These are phyloP conservation scores for Fibroporia radiculosa DNA, from an alignment of 768 basidiomycete genomes.

Conservation along the genomic window DNA sequence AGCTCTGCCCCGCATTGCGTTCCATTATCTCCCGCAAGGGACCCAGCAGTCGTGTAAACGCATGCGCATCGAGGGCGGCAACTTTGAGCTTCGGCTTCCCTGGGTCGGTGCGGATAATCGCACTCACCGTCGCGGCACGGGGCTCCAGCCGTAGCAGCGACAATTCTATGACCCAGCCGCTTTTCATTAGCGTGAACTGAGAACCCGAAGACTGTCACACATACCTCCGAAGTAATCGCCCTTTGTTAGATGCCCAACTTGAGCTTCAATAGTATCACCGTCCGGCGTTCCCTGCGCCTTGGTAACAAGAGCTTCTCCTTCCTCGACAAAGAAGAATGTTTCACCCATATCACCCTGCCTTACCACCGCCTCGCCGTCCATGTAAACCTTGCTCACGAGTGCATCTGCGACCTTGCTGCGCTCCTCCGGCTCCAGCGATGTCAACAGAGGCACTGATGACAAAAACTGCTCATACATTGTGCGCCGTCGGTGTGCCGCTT, in stretches of 20 bases:
- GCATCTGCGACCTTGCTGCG: conserved; percentile 97
- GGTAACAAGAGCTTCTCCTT: conserved; percentile 82
- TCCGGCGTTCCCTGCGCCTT: conserved; percentile 59
- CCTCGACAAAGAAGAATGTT: conserved; percentile 96
- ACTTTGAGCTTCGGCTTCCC: conserved; percentile 72
- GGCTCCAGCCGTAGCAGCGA: conserved; percentile 84
- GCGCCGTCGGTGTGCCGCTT: conserved; percentile 81
- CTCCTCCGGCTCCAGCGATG: conserved; percentile 80
- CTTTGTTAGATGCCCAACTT: conserved; percentile 71
- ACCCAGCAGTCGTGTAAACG: conserved; percentile 90
- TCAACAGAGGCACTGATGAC: conserved; percentile 80
- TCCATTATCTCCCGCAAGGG: conserved; percentile 92
- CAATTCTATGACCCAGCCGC: conserved; percentile 51
- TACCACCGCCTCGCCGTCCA: conserved; percentile 83
- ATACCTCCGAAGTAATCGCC: conserved; percentile 98
- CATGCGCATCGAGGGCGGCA: conserved; percentile 85
- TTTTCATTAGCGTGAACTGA: conserved; percentile 2
- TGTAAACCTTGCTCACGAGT: conserved; percentile 73
- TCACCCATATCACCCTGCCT: conserved; percentile 92
- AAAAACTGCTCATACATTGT: conserved; percentile 98
- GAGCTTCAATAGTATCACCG: conserved; percentile 52
- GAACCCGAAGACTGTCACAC: conserved; percentile 14
- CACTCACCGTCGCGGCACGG: conserved; percentile 95
- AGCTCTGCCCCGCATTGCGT: conserved; percentile 74
- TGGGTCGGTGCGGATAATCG: conserved; percentile 43